Percentiles rank a stretch among this genome's conserved stretches.
Evolutionary conservation across 805 yeast species (phyloP).

Genomic region (Brettanomyces naardenensis): DNA sequence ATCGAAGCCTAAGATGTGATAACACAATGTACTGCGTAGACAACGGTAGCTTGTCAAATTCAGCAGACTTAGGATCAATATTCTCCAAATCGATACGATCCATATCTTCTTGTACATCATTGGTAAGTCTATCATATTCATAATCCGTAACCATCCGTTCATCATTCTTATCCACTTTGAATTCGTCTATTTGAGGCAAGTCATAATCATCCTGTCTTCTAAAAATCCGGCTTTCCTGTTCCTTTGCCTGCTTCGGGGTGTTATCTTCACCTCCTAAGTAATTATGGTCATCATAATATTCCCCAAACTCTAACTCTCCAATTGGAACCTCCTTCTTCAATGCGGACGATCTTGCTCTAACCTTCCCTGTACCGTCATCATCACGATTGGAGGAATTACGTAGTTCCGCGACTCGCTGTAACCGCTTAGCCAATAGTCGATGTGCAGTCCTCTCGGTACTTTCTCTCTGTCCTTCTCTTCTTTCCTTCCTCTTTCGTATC

Average conservation of each 20-base stretch:
- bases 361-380: background rate
- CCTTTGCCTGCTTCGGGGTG: conserved; percentile 4
- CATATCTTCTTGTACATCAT: conserved; percentile 49
- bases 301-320: conserved; percentile 23
- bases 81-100: conserved; percentile 63
- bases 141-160: conserved; percentile 66
- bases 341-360: conserved; percentile 4
- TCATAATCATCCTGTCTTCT: conserved; percentile 75
- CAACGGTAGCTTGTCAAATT: conserved; percentile 69
- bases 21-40: conserved; percentile 84
- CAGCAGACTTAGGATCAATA: conserved; percentile 77
- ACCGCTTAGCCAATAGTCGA: conserved; percentile 67
- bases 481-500: conserved; percentile 60
- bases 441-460: conserved; percentile 71
- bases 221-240: conserved; percentile 27
- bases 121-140: conserved; percentile 56
- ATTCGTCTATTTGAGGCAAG: conserved; percentile 56
- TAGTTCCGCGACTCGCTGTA: conserved; percentile 49
- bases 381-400: no score
- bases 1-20: conserved; percentile 72
- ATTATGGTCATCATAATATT: conserved; percentile 30
- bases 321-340: conserved; percentile 11
- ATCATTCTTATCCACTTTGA: conserved; percentile 50
- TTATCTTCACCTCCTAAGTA: conserved; percentile 10
- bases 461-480: conserved; percentile 67